Conservation (phyloP, 2,329 filamentous ascomycete genomes). For the Immersiporthe knoxdaviesiana region DNA sequence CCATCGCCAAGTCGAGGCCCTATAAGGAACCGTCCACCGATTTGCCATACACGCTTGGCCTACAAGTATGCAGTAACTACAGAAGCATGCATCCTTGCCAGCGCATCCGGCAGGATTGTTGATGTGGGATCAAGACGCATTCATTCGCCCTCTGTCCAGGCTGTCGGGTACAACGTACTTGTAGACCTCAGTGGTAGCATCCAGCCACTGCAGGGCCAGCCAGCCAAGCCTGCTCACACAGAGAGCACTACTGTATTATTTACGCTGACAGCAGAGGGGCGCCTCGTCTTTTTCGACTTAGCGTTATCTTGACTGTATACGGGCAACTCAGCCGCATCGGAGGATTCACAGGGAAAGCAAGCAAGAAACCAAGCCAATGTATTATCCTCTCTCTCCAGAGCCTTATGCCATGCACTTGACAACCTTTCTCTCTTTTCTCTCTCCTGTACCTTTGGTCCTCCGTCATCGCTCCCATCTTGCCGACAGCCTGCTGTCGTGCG, state of each 20-base stretch:
- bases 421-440: neutral
- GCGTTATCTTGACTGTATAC: neutral
- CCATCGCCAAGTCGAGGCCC: neutral
- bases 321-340: slow-evolving; percentile 1
- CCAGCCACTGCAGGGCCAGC: no score
- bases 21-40: neutral
- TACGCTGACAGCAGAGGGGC: neutral
- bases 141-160: neutral
- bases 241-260: neutral
- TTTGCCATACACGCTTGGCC: neutral
- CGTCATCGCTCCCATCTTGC: neutral
- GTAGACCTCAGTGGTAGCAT: neutral
- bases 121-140: neutral
- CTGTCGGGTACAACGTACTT: neutral
- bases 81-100: neutral
- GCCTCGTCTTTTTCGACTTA: neutral
- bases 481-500: neutral
- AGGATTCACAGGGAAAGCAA: neutral
- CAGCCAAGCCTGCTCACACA: neutral
- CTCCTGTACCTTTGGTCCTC: neutral
- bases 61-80: neutral
- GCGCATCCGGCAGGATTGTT: neutral
- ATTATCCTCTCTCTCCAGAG: neutral
- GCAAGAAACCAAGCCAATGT: neutral
- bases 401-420: neutral